These are phyloP conservation scores for Nemophila menziesii DNA, from an alignment of 257 asterid species.

Conservation along the genomic window DNA sequence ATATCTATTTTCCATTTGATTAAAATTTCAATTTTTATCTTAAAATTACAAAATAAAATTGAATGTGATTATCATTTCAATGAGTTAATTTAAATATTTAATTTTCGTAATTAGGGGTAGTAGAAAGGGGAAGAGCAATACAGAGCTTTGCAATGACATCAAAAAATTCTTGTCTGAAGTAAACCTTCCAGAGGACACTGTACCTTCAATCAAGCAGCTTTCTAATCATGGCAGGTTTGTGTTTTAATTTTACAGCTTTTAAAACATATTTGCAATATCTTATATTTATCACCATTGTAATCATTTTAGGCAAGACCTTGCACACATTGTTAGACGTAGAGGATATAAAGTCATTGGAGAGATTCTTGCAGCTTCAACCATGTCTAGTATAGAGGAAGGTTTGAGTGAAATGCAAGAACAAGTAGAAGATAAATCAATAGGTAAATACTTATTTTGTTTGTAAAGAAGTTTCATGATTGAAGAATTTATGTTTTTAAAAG, in stretches of 20 bases:
- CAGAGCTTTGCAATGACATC: constrained; percentile 53
- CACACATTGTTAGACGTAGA: constrained; percentile 81
- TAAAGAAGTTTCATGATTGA: constrained; percentile 8
- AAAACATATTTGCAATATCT: no score
- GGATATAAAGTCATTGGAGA: constrained; percentile 63
- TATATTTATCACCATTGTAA: not conserved
- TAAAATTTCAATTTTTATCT: not conserved
- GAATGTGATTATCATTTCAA: not conserved
- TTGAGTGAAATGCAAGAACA: constrained; percentile 20
- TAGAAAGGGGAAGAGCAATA: constrained; percentile 52
- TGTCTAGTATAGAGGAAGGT: constrained; percentile 18
- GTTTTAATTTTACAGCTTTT: not conserved
- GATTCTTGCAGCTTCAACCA: constrained; percentile 40
- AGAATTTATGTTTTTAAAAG: constrained; percentile 32
- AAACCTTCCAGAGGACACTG: constrained; percentile 65
- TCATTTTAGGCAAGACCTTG: constrained; percentile 58
- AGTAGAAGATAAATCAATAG: constrained; percentile 23
- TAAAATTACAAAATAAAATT: no score
- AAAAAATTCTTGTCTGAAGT: constrained; percentile 46
- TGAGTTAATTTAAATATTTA: constrained; percentile 1
- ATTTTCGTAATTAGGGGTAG: constrained; percentile 25
- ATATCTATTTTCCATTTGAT: not conserved
- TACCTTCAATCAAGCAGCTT: constrained; percentile 77
- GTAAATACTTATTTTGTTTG: constrained; percentile 9
- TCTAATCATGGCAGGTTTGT: constrained; percentile 65